A percentile compares a stretch with the other conserved stretches of the same genome.
Conservation (phyloP, 805 yeast species). For the Candida nonsorbophila region DNA sequence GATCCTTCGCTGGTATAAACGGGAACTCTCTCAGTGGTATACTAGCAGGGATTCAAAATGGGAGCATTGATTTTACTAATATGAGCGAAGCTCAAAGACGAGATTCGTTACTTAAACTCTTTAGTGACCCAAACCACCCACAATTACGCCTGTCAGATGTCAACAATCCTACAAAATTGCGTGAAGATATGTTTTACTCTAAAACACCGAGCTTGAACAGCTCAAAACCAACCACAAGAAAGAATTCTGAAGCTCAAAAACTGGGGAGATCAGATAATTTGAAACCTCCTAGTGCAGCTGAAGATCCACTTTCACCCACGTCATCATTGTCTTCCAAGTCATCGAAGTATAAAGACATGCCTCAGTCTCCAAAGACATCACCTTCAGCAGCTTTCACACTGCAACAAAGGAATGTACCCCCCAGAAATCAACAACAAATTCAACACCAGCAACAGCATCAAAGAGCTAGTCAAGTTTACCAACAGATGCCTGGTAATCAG, state of each 20-base stretch:
- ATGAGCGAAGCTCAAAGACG: slow-evolving; percentile 37
- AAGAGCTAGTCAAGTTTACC: slow-evolving; percentile 7
- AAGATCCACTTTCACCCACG: slow-evolving; percentile 25
- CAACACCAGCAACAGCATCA: slow-evolving; percentile 6
- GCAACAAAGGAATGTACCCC: slow-evolving; percentile 6
- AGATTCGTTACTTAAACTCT: slow-evolving; percentile 31
- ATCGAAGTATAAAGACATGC: slow-evolving; percentile 27
- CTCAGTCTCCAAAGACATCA: slow-evolving; percentile 37
- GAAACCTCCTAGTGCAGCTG: slow-evolving; percentile 6
- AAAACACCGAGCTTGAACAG: slow-evolving; percentile 2
- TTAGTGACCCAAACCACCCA: slow-evolving; percentile 22
- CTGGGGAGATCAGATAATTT: slow-evolving; percentile 3
- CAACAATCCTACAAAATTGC: slow-evolving; percentile 16
- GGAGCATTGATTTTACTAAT: slow-evolving; percentile 31
- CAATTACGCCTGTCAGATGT: slow-evolving; percentile 4
- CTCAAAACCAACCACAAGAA: slow-evolving; percentile 1
- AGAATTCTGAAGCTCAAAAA: slow-evolving; percentile 1
- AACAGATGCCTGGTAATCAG: too few species aligned
- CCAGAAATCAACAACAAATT: slow-evolving; percentile 6
- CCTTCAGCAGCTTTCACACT: slow-evolving; percentile 16
- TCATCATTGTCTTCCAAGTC: slow-evolving; percentile 30
- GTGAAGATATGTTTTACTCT: slow-evolving; percentile 35
- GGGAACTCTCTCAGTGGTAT: slow-evolving; percentile 26
- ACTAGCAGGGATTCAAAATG: slow-evolving; percentile 27
- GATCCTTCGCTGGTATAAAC: slow-evolving; percentile 17